phyloP scores from a whole-genome alignment of 352 stramenopile species.

The Phytophthora palmivora region DNA sequence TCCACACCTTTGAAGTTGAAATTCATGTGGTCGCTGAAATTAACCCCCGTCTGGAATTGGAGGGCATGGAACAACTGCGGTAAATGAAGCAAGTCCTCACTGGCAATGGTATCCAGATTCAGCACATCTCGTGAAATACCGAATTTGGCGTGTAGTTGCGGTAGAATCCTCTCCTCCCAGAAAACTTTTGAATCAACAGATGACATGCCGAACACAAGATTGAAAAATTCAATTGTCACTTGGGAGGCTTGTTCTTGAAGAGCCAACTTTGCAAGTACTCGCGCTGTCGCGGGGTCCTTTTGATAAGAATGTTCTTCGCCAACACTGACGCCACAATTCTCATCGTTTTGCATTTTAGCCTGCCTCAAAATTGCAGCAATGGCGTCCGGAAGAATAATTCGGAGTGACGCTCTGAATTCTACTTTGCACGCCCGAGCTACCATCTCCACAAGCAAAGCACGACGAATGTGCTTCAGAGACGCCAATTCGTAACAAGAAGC shows the following conservation, averaged over 20 bases:
- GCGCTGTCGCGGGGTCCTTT: constrained; percentile 15
- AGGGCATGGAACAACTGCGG: constrained; percentile 63
- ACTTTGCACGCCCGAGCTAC: constrained; percentile 66
- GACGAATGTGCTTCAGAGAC: constrained; percentile 50
- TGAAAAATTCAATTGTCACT: constrained; percentile 60
- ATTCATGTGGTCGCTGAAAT: constrained; percentile 36
- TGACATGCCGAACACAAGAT: constrained; percentile 50
- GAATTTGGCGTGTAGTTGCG: constrained; percentile 55
- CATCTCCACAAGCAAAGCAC: constrained; percentile 64
- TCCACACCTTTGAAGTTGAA: constrained; percentile 45
- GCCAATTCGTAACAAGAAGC: constrained; percentile 61
- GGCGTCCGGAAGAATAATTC: constrained; percentile 37
- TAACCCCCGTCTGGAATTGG: constrained; percentile 43
- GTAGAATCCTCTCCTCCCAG: constrained; percentile 62
- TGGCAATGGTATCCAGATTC: constrained; percentile 39
- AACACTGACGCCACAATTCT: constrained; percentile 5
- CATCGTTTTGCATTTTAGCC: constrained; percentile 6
- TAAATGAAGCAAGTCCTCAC: constrained; percentile 52
- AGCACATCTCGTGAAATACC: constrained; percentile 18
- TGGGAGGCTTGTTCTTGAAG: constrained; percentile 28
- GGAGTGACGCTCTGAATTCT: constrained; percentile 50
- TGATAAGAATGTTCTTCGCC: constrained; percentile 4
- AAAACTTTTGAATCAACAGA: constrained; percentile 44
- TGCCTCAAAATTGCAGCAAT: constrained; percentile 30
- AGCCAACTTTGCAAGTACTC: constrained; percentile 24